Conservation (phyloP, 1,139 yeast species). For the Kazachstania sp. region DNA sequence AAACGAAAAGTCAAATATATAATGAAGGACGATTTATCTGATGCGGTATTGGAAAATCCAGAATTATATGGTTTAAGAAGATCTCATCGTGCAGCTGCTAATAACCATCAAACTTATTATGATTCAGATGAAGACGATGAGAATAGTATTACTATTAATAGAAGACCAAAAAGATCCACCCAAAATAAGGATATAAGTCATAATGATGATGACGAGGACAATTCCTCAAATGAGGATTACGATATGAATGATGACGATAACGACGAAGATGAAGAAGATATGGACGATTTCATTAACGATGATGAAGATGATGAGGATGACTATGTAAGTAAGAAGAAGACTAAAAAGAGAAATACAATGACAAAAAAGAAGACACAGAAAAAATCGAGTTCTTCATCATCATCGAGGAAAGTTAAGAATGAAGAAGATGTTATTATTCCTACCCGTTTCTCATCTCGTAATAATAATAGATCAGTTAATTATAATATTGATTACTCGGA, state of each 20-base stretch:
- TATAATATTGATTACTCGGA: slow-evolving; percentile 69
- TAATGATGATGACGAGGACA: slow-evolving; percentile 20
- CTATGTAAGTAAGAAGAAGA: slow-evolving; percentile 24
- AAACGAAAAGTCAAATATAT: background rate
- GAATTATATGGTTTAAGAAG: slow-evolving; percentile 89
- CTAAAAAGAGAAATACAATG: slow-evolving; percentile 8
- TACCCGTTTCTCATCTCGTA: slow-evolving; percentile 69
- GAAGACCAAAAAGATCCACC: slow-evolving; percentile 18
- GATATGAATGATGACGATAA: too few species aligned
- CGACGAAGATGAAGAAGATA: slow-evolving; percentile 26
- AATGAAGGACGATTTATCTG: slow-evolving; percentile 25
- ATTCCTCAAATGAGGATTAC: slow-evolving; percentile 20
- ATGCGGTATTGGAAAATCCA: slow-evolving; percentile 49
- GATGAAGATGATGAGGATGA: slow-evolving; percentile 28
- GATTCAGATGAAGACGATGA: slow-evolving; percentile 30
- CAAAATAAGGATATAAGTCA: slow-evolving; percentile 14
- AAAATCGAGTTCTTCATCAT: background rate
- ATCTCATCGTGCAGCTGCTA: slow-evolving; percentile 58
- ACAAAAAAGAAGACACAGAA: background rate
- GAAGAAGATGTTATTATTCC: slow-evolving; percentile 23
- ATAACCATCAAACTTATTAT: slow-evolving; percentile 36
- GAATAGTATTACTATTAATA: background rate
- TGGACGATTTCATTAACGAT: too few species aligned
- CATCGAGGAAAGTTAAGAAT: slow-evolving; percentile 1
- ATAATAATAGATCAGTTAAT: slow-evolving; percentile 57